Conservation (phyloP, 148 eudicot genomes). For the Mesembryanthemum crystallinum region DNA sequence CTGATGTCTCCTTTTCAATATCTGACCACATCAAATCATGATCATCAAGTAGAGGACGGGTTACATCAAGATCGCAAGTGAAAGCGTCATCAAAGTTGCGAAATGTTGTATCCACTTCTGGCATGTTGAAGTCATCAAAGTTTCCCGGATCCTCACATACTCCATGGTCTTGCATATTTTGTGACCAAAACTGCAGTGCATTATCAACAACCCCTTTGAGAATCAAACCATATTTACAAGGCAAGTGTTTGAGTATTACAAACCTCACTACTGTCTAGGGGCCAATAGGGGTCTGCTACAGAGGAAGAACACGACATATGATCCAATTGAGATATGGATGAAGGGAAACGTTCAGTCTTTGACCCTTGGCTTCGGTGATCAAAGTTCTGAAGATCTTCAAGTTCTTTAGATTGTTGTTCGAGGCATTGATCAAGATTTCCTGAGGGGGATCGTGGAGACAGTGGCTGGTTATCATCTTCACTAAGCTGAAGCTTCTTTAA, state of each 20-base stretch:
- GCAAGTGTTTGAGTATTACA: slow-evolving; percentile 10
- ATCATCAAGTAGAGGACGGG: slow-evolving; percentile 36
- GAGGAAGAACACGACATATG: slow-evolving; percentile 29
- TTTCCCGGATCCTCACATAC: slow-evolving; percentile 52
- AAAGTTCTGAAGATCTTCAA: slow-evolving; percentile 28
- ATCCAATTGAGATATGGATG: slow-evolving; percentile 46
- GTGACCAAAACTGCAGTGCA: slow-evolving; percentile 62
- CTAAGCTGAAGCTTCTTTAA: slow-evolving; percentile 53
- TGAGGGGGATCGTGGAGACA: slow-evolving; percentile 27
- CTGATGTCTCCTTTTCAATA: slow-evolving; percentile 16
- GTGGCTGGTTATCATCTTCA: slow-evolving; percentile 33
- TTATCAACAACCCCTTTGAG: background rate
- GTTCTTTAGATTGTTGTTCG: slow-evolving; percentile 22
- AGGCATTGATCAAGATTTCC: slow-evolving; percentile 28
- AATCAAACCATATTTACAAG: too few species aligned
- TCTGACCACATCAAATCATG: slow-evolving; percentile 23
- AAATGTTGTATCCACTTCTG: slow-evolving; percentile 71
- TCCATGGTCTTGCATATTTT: slow-evolving; percentile 73
- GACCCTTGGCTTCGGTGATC: slow-evolving; percentile 21
- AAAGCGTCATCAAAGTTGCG: slow-evolving; percentile 67
- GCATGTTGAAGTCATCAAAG: slow-evolving; percentile 53
- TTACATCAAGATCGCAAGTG: slow-evolving; percentile 42
- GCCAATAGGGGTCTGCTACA: slow-evolving; percentile 52
- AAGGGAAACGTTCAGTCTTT: slow-evolving; percentile 33
- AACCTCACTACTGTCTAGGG: slow-evolving; percentile 52